Conservation (phyloP, 2,329 filamentous ascomycete genomes). For the Peltaster fructicola region DNA sequence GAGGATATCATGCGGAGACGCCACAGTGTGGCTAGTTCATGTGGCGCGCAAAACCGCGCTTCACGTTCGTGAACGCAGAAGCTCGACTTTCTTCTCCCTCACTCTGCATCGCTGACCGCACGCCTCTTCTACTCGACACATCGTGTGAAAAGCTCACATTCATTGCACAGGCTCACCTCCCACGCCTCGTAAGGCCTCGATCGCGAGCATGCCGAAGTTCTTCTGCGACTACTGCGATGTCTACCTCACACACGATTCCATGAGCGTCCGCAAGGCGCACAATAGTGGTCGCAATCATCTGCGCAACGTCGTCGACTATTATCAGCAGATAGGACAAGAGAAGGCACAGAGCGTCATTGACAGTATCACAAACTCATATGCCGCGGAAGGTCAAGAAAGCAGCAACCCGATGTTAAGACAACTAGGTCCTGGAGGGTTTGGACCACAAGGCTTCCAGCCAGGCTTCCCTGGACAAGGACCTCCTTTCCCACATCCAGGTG, state of each 20-base stretch:
- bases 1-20: too few relatives aligned
- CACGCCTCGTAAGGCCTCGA: too few relatives aligned
- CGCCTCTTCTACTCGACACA: too few relatives aligned
- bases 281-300: slow-evolving; percentile 93
- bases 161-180: too few relatives aligned
- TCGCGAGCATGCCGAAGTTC: slow-evolving; percentile 18
- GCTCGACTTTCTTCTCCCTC: too few relatives aligned
- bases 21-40: too few relatives aligned
- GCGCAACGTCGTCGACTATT: slow-evolving; percentile 95
- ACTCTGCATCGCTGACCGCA: too few relatives aligned
- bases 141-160: too few relatives aligned
- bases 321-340: slow-evolving; percentile 97
- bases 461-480: slow-evolving; percentile 3
- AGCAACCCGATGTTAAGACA: slow-evolving; percentile 60
- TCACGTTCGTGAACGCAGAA: too few relatives aligned
- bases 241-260: slow-evolving; percentile 98
- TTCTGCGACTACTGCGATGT: slow-evolving; percentile 94
- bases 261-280: slow-evolving; percentile 98
- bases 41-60: too few relatives aligned
- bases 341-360: slow-evolving; percentile 98
- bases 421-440: slow-evolving; percentile 6
- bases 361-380: slow-evolving; percentile 90
- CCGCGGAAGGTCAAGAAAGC: slow-evolving; percentile 74
- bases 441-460: slow-evolving; percentile 15
- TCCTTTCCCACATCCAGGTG: too few relatives aligned